Percentiles rank a stretch among this genome's conserved stretches.
These are phyloP conservation scores for Ormosia emarginata DNA, from an alignment of 306 rosid genomes.

Conservation along the genomic window DNA sequence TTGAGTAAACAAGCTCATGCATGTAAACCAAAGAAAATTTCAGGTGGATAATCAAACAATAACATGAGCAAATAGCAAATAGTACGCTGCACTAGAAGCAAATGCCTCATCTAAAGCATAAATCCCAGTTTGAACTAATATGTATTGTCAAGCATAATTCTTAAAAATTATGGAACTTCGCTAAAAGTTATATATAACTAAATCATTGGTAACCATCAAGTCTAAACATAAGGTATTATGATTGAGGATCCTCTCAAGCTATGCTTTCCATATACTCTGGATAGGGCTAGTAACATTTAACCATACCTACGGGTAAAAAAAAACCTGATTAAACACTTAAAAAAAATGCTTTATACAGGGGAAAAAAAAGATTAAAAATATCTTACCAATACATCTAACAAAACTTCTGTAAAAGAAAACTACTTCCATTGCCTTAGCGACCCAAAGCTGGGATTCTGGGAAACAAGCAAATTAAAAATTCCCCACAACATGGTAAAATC, in stretches of 20 bases:
- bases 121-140: neutral
- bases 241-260: constrained; percentile 2
- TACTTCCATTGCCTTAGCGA: neutral
- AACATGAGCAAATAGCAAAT: neutral
- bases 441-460: constrained; percentile 8
- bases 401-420: neutral
- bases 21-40: neutral
- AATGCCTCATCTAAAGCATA: neutral
- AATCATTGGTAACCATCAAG: neutral
- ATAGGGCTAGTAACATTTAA: constrained; percentile 19
- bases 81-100: constrained; percentile 2
- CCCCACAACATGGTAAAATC: neutral
- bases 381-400: neutral
- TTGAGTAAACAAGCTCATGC: neutral
- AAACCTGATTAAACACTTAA: neutral
- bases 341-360: neutral
- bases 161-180: neutral
- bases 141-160: neutral
- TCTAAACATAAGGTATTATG: neutral
- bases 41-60: neutral
- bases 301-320: constrained; percentile 3
- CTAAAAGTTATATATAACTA: neutral
- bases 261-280: constrained; percentile 10
- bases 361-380: neutral
- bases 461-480: neutral